Evolutionary conservation across 2,329 filamentous ascomycete species (phyloP), one percentile per base, ranked within the genome.

Genomic region (Ciborinia camelliae): DNA sequence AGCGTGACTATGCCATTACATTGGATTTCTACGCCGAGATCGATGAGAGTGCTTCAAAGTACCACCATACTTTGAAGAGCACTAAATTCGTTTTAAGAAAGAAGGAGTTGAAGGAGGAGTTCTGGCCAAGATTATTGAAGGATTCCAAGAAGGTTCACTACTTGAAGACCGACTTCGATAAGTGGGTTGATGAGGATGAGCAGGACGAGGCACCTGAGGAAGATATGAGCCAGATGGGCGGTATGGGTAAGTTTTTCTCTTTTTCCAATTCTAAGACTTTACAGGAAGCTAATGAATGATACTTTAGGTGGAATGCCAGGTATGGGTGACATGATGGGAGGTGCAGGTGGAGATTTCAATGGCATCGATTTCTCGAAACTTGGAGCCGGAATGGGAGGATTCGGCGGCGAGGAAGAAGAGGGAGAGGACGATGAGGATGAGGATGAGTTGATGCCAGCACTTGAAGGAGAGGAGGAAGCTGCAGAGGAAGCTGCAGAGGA

Each of bases 91-190:
- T 96, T 77, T 85, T 99, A 78, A 87, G 91, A 80, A 99, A 99
- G 90, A 97, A 97, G 88, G 92, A 96, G 76, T 84, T 95, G 70
- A 91, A 92, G 80, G 87, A 92, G 75, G 92, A 95, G 80, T 98
- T 89, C 86, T 99, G 95, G 95, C 93, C 93, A 69, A 88, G 95
- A 70, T 85, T 99, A 75, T 84, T 97, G 77, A 97, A 97, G 88
- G 91, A 94, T 67, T 79, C 82, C 71, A 89, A 91, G 84, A 97
- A 92, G 83, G 81, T 91, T 63, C 95, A 98, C 81, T 99, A 92
- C 86, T 81, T 99, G 75, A 97, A 97, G 89, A 98, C 95, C 70
- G 90, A 99, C 81, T 99, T 99, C 74, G 93, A 97, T 83, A 97
- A 97, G 70, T 76, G 74, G 73, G 74, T 75, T 72, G 74, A 76